These are phyloP conservation scores for Eremochloa ophiuroides DNA, from an alignment of 176 grass and related monocot species.

Conservation along the genomic window DNA sequence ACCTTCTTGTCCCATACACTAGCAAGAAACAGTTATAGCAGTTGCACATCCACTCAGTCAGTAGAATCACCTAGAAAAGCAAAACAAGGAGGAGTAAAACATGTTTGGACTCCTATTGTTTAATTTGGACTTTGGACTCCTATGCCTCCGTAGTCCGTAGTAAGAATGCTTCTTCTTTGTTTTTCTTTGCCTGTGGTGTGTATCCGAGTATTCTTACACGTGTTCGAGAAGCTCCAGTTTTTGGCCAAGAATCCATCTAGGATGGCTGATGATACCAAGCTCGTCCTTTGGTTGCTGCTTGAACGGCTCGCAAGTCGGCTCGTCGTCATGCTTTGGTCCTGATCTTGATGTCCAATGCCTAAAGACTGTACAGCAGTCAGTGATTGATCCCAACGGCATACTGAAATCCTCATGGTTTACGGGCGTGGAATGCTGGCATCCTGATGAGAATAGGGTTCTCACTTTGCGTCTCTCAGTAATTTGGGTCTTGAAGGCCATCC, in stretches of 20 bases:
- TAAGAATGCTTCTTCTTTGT: too few relatives aligned
- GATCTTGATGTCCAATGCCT: constrained; percentile 39
- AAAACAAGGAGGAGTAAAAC: too few relatives aligned
- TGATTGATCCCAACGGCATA: constrained; percentile 21
- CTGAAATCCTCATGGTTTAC: constrained; percentile 34
- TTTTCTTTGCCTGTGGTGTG: background rate
- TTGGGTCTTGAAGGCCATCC: constrained; percentile 52
- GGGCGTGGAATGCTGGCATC: constrained; percentile 48
- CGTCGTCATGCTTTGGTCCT: constrained; percentile 13
- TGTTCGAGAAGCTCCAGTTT: too few relatives aligned
- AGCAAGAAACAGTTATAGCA: too few relatives aligned
- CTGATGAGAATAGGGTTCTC: constrained; percentile 26
- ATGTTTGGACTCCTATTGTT: too few relatives aligned
- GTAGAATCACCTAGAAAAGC: too few relatives aligned
- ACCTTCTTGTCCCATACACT: too few relatives aligned
- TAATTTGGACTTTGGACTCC: too few relatives aligned
- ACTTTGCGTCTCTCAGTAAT: constrained; percentile 19
- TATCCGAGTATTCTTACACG: background rate
- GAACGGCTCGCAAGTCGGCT: background rate
- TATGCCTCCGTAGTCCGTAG: too few relatives aligned
- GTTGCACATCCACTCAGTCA: too few relatives aligned
- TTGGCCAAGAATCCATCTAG: too few relatives aligned
- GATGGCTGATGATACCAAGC: background rate
- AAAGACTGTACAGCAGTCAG: background rate
- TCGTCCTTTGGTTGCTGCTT: constrained; percentile 9